A percentile compares a stretch with the other conserved stretches of the same genome.
Evolutionary conservation across 129 eudicot species (phyloP).

Genomic region (Glebionis coronaria): DNA sequence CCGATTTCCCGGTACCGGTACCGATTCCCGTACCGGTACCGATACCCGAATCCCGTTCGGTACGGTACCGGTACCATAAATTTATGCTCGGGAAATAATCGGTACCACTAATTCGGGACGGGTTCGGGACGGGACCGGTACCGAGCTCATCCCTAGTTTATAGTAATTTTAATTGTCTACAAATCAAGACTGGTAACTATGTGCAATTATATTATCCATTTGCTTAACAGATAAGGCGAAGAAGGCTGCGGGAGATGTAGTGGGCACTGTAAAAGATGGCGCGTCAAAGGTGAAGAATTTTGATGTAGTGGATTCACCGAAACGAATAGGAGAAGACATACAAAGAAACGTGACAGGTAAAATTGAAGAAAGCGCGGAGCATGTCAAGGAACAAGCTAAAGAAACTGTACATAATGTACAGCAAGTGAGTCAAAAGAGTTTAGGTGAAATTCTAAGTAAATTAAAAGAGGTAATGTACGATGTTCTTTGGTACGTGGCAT

Average conservation of each 20-base stretch:
- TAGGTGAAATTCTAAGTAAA: slow-evolving; percentile 24
- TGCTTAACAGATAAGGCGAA: slow-evolving; percentile 16
- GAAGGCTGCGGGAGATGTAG: slow-evolving; percentile 13
- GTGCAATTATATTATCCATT: no score
- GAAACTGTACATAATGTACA: background rate
- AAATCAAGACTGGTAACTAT: no score
- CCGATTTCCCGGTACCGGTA: no score
- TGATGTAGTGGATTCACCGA: slow-evolving; percentile 16
- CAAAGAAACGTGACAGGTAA: slow-evolving; percentile 20
- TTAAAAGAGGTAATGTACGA: slow-evolving; percentile 27
- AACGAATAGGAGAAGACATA: slow-evolving; percentile 19
- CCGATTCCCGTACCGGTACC: no score
- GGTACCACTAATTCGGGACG: no score
- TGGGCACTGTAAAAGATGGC: slow-evolving; percentile 20
- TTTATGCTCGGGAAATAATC: no score
- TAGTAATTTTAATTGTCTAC: no score
- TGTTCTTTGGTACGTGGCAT: slow-evolving; percentile 22
- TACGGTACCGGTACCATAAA: no score
- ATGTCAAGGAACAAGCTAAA: slow-evolving; percentile 17
- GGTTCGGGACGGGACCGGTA: no score
- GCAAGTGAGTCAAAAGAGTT: slow-evolving; percentile 27
- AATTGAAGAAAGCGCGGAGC: slow-evolving; percentile 9
- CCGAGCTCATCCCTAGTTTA: no score
- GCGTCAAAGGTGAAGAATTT: slow-evolving; percentile 4
- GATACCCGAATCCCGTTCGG: no score